Evolutionary conservation across 2,329 filamentous ascomycete species (phyloP), one percentile per base, ranked within the genome.

Genomic region (Botryotinia narcissicola): DNA sequence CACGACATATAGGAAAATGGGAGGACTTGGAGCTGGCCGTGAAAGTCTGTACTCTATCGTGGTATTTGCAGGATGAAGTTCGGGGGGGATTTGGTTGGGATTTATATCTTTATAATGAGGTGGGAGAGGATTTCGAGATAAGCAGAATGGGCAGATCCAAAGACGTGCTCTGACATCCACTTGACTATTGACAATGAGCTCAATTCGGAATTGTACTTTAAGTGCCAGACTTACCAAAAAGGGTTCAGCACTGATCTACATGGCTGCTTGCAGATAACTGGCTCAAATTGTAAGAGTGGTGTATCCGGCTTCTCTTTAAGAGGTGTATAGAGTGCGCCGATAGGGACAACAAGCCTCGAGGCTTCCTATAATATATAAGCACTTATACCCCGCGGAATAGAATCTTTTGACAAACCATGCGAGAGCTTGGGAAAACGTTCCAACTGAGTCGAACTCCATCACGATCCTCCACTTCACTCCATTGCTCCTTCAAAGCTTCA

Each of bases 351-450:
- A 71, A 98, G 90, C 75, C 95, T 90, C 74, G 94, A 97, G 73
- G 95, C 95, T 91, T 98, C 95, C 93, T 97, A 79, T 77, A 78
- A 75, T 78, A 75, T 78, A 76, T 84, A 46, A 80, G 76, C 63
- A 73, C 37, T 20, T 68, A 35, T 46, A 61, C 63, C 63, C 63
- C 63, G 54, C 63, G 40, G 44, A 59, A 57, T 62, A 14, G 29
- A 81, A 78, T 77, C 76, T 73, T 51, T 72, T 75, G 73, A 84
- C 88, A 79, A 79, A 94, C 95, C 94, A 99, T 98, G 82, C 96
- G 94, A 81, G 95, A 95, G 86, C 95, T 98, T 68, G 96, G 96
- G 81, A 99, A 97, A 75, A 97, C 97, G 83, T 99, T 99, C 96
- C 96, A 99, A 84, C 95, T 98, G 78, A 99, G 88, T 76, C 96